Conservation (phyloP, 1,284 basidiomycete species). For the Puccinia horiana region DNA sequence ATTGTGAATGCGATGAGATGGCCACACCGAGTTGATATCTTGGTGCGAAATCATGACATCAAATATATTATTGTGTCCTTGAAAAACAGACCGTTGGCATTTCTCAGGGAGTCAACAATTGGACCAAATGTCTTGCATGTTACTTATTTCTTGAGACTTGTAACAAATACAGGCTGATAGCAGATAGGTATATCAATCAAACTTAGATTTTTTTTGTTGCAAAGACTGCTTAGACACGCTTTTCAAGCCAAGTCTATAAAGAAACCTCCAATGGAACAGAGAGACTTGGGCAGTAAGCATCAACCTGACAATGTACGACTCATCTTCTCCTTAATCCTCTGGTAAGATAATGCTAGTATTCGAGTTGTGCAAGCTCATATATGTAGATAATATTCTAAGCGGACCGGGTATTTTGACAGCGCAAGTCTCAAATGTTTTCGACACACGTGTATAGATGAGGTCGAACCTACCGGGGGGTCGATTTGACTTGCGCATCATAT, state of each 20-base stretch:
- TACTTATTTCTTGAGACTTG: not conserved
- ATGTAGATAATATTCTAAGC: not conserved
- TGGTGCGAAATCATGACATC: not conserved
- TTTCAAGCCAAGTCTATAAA: no score
- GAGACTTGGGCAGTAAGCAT: not conserved
- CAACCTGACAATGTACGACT: not conserved
- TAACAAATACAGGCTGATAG: not conserved
- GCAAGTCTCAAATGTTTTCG: no score
- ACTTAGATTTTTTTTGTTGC: not conserved
- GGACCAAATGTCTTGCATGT: not conserved
- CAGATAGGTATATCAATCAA: not conserved
- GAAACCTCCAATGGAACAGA: no score
- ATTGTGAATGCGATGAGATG: not conserved
- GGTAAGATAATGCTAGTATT: not conserved
- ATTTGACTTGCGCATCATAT: slow-evolving; percentile 16
- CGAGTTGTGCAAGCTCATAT: not conserved
- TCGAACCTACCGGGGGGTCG: not conserved
- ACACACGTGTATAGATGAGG: no score
- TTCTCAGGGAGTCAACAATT: not conserved
- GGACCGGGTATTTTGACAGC: not conserved
- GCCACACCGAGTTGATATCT: not conserved
- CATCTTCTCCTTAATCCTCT: not conserved
- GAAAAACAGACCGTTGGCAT: not conserved
- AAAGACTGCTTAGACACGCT: not conserved
- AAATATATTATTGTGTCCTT: not conserved